These are phyloP conservation scores for Nemania diffusa DNA, from an alignment of 2,329 filamentous ascomycete genomes.

Conservation along the genomic window DNA sequence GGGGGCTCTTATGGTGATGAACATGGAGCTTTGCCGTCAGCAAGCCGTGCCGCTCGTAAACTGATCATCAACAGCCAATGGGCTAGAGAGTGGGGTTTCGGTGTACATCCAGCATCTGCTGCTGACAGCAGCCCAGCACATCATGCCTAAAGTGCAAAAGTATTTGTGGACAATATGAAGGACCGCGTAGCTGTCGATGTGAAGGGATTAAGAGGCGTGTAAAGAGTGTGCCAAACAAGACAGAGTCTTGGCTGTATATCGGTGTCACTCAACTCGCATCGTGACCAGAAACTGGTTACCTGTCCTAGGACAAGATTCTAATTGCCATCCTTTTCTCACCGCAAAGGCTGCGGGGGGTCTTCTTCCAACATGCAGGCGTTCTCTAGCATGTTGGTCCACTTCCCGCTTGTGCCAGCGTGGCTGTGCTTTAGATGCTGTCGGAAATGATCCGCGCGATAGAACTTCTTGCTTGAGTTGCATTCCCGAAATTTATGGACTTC, in stretches of 20 bases:
- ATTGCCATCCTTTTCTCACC: constrained; percentile 41
- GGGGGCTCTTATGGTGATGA: constrained; percentile 6
- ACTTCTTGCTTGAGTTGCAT: constrained; percentile 98
- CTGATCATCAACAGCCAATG: constrained; percentile 37
- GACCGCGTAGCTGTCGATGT: not conserved
- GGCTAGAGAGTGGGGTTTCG: constrained; percentile 21
- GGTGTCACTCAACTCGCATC: constrained; percentile 13
- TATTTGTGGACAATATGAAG: constrained; percentile 8
- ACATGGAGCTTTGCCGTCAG: constrained; percentile 38
- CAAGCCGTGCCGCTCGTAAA: constrained; percentile 44
- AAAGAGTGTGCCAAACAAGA: constrained; percentile 5
- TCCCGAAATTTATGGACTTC: constrained; percentile 96
- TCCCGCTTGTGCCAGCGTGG: constrained; percentile 93
- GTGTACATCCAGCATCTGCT: constrained; percentile 22
- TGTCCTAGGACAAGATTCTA: constrained; percentile 1
- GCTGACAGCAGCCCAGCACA: constrained; percentile 15
- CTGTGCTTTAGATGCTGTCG: constrained; percentile 98
- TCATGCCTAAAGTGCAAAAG: constrained; percentile 27
- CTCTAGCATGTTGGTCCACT: constrained; percentile 99
- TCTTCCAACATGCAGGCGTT: constrained; percentile 95
- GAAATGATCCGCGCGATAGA: constrained; percentile 97
- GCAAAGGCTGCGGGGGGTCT: constrained; percentile 68
- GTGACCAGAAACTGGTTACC: not conserved
- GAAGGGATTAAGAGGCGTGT: not conserved
- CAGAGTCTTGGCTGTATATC: constrained; percentile 9